phyloP scores from a whole-genome alignment of 257 asterid genomes.

The Salvia hispanica region DNA sequence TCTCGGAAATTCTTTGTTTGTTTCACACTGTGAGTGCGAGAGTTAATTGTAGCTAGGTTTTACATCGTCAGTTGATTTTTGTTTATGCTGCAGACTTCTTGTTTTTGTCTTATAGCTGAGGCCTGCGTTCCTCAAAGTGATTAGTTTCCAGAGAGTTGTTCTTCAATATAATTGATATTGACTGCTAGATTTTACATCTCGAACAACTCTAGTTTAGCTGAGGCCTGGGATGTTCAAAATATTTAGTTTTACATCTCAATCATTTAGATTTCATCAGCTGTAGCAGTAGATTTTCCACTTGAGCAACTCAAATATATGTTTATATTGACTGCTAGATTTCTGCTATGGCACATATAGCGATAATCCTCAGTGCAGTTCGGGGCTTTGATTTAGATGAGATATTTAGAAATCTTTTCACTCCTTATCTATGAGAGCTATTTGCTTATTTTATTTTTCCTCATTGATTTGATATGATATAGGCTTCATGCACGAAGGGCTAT shows the following conservation, averaged over 20 bases:
- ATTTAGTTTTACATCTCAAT: conserved; percentile 5
- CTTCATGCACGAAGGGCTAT: background rate
- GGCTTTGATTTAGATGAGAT: conserved; percentile 26
- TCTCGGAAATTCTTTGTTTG: background rate
- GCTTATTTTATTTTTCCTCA: conserved; percentile 15
- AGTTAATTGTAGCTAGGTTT: conserved; percentile 2
- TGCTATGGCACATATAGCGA: background rate
- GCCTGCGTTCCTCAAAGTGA: background rate
- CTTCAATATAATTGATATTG: too few relatives aligned
- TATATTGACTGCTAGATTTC: background rate
- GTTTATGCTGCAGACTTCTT: conserved; percentile 3
- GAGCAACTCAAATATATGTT: conserved; percentile 4
- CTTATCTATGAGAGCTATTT: conserved; percentile 4
- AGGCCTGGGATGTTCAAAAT: background rate
- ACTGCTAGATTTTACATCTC: too few relatives aligned
- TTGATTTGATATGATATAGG: background rate
- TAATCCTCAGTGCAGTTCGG: conserved; percentile 8
- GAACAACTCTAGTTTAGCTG: background rate
- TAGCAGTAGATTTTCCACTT: conserved; percentile 7
- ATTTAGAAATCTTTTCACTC: background rate
- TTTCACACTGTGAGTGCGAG: background rate
- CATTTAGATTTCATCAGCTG: conserved; percentile 5
- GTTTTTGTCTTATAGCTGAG: background rate
- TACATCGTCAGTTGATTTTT: background rate
- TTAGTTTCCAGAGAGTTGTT: background rate